Conservation (phyloP, 192 early-diverging fungal species). For the Rhizophagus clarus region DNA sequence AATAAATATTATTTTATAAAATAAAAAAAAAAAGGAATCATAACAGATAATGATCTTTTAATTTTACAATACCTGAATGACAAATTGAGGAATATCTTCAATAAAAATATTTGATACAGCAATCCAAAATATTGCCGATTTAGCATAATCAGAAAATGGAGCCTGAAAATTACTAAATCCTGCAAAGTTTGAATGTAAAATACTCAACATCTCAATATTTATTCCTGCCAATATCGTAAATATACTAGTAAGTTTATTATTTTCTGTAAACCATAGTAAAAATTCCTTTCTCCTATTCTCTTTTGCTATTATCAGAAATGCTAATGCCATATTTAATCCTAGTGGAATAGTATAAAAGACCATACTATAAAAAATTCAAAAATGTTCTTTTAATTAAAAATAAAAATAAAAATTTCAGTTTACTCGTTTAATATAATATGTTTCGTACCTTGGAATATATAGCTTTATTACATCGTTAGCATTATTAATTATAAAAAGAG, state of each 20-base stretch:
- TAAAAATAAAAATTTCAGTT: neutral
- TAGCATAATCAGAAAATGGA: neutral
- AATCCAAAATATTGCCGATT: conserved; percentile 8
- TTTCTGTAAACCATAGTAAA: neutral
- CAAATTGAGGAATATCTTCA: conserved; percentile 29
- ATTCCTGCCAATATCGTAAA: conserved; percentile 22
- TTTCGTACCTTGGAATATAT: conserved; percentile 2
- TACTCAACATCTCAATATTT: conserved; percentile 12
- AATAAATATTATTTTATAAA: too few species aligned
- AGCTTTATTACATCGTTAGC: neutral
- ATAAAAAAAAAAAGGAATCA: too few species aligned
- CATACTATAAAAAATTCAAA: neutral
- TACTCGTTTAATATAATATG: too few species aligned
- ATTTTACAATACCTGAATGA: conserved; percentile 16
- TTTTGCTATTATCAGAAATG: conserved; percentile 1
- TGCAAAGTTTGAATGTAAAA: neutral
- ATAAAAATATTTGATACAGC: conserved; percentile 1
- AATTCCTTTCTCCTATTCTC: neutral
- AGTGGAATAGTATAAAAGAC: conserved; percentile 4
- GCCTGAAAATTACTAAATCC: conserved; percentile 15
- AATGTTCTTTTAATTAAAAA: neutral
- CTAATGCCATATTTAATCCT: neutral
- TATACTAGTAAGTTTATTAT: neutral
- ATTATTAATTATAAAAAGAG: neutral
- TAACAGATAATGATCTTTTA: neutral